These are phyloP conservation scores for Mycena rosella DNA, from an alignment of 768 basidiomycete genomes.

Conservation along the genomic window DNA sequence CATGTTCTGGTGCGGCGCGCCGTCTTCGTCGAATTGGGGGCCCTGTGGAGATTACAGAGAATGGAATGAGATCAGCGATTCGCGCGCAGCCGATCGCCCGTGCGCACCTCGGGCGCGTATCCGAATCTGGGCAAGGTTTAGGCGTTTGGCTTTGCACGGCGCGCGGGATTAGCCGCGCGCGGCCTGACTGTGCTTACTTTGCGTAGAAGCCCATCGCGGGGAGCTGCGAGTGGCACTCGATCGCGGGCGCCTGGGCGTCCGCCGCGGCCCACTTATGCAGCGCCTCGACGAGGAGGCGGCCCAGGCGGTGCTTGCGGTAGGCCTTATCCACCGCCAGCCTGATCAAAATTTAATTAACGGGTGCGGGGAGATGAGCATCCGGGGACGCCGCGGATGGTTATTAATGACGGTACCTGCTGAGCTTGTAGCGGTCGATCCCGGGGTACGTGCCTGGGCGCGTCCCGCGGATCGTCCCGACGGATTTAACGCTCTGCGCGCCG, in stretches of 20 bases:
- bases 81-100: slow-evolving; percentile 31
- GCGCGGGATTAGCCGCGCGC: too few relatives aligned
- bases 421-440: slow-evolving; percentile 68
- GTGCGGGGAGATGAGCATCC: too few relatives aligned
- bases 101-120: slow-evolving; percentile 73
- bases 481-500: slow-evolving; percentile 61
- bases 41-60: slow-evolving; percentile 55
- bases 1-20: slow-evolving; percentile 91
- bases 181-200: slow-evolving; percentile 62
- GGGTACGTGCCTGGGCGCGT: slow-evolving; percentile 48
- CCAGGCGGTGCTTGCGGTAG: slow-evolving; percentile 74
- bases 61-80: slow-evolving; percentile 39
- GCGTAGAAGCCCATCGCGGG: slow-evolving; percentile 80
- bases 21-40: slow-evolving; percentile 83
- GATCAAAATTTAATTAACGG: slow-evolving; percentile 28
- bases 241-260: slow-evolving; percentile 57
- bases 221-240: slow-evolving; percentile 80
- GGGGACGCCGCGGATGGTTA: too few relatives aligned
- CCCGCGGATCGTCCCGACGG: slow-evolving; percentile 79
- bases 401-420: too few relatives aligned
- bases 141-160: background rate
- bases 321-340: slow-evolving; percentile 75
- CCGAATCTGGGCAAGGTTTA: slow-evolving; percentile 65
- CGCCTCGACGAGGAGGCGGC: slow-evolving; percentile 71
- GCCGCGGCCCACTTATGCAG: slow-evolving; percentile 70